These are phyloP conservation scores for Syzygium syzygioides DNA, from an alignment of 441 rosid species.

Conservation along the genomic window DNA sequence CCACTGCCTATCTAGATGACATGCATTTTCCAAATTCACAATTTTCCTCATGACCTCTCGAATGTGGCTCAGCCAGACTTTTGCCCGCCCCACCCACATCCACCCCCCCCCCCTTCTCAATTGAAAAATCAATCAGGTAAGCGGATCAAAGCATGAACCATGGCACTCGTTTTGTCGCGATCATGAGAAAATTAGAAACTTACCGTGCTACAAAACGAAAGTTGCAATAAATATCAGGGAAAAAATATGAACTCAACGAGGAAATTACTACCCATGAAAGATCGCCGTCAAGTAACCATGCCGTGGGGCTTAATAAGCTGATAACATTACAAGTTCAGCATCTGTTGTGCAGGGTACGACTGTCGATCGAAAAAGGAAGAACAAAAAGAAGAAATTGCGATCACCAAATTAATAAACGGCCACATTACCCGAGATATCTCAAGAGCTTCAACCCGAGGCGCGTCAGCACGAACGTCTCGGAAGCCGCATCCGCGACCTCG, in stretches of 20 bases:
- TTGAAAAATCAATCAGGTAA: not conserved
- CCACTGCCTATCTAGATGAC: not conserved
- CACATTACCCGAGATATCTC: conserved; percentile 59
- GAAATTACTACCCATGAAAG: not conserved
- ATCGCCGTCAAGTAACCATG: not conserved
- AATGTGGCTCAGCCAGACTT: not conserved
- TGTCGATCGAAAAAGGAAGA: not conserved
- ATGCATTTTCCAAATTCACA: not conserved
- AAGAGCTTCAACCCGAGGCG: conserved; percentile 63
- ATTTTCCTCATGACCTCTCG: not conserved
- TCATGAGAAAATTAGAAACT: not conserved
- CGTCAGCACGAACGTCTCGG: conserved; percentile 58
- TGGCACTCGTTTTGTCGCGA: not conserved
- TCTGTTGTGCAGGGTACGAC: not conserved
- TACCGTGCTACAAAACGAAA: not conserved
- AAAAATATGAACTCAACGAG: not conserved
- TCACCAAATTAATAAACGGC: not conserved
- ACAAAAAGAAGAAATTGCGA: not conserved
- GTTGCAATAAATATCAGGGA: not conserved
- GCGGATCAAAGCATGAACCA: not conserved
- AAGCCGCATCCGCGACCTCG: conserved; percentile 57
- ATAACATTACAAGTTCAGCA: not conserved
- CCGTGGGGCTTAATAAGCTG: not conserved
- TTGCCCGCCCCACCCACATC: not conserved
- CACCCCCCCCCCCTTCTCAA: not conserved